Evolutionary conservation across 805 yeast species (phyloP), one percentile per base, ranked within the genome.

Genomic region (Myxozyma udenii): DNA sequence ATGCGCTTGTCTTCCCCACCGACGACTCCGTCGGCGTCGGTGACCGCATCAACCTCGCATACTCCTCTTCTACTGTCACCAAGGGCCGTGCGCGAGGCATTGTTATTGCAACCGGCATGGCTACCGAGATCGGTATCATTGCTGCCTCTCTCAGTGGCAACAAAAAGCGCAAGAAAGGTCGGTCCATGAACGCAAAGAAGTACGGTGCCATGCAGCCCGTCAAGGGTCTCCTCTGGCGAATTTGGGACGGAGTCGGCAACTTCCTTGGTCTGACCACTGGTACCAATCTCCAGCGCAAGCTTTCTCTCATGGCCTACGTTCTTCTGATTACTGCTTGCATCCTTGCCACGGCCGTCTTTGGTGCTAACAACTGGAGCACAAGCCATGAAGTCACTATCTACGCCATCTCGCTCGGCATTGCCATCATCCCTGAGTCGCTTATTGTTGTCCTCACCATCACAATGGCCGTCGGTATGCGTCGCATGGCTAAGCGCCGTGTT

Each of bases 291-390:
- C 90, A 84, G 58, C 76, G 85, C 57, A 80, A 80, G 61, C 74
- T 88, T 48, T 80, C 95, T 1, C 80, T 84, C 75, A 73, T 88
- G 48, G 95, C 96, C 2, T 78, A 87, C 45, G 66, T 78, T 39
- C 73, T 88, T 42, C 87, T 87, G 60, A 74, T 75, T 61, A 71
- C 87, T 42, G 95, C 96, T 3, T 93, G 87, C n/a, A 60, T 88
- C 1, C 83, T 87, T 64, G 95, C 95, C 1, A 81, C 88, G 51
- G 80, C 88, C 18, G 95, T 86, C 2, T 84, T 87, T 95, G 95
- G 83, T 1, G 80, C 93, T 7, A 95, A 87, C 68, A 77, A 77
- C 54, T 81, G 87, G 68, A 63, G 71, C 11, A 95, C 87, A n/a
- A 81, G 79, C 59, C 78, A 75, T 50, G 88, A 87, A 61, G 93